phyloP scores from a whole-genome alignment of 495 filamentous ascomycete species.

The Zalerion maritima region DNA sequence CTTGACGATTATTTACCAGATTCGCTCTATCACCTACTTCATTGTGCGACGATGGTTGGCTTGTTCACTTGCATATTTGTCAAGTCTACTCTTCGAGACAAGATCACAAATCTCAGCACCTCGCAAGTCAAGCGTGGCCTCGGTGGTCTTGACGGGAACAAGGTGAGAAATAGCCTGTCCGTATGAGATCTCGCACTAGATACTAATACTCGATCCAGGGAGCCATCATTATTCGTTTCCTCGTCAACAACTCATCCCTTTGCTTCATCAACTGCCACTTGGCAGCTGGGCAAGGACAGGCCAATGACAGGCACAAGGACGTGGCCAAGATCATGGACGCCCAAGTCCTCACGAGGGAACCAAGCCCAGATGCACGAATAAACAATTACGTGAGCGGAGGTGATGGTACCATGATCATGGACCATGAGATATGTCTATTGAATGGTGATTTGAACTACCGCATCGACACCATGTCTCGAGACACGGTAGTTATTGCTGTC shows the following conservation, averaged over 20 bases:
- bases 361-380: slow-evolving; percentile 39
- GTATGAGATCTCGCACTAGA: slow-evolving; percentile 3
- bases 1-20: slow-evolving; percentile 75
- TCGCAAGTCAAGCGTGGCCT: slow-evolving; percentile 89
- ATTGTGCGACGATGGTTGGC: slow-evolving; percentile 80
- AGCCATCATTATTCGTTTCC: slow-evolving; percentile 78
- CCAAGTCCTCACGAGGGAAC: slow-evolving; percentile 51
- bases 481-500: slow-evolving; percentile 75
- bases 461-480: slow-evolving; percentile 90
- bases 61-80: slow-evolving; percentile 94
- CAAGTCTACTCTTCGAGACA: slow-evolving; percentile 56
- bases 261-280: slow-evolving; percentile 98
- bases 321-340: slow-evolving; percentile 80
- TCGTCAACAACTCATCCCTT: slow-evolving; percentile 79
- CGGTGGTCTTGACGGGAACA: slow-evolving; percentile 88
- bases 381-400: slow-evolving; percentile 80
- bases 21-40: slow-evolving; percentile 70
- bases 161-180: slow-evolving; percentile 30
- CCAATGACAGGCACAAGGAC: slow-evolving; percentile 82
- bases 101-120: slow-evolving; percentile 59
- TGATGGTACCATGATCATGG: slow-evolving; percentile 89
- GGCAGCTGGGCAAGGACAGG: slow-evolving; percentile 83
- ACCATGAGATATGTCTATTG: slow-evolving; percentile 89
- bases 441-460: slow-evolving; percentile 98
- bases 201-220: slow-evolving; percentile 44